These are phyloP conservation scores for Leccinum barrowsii DNA, from an alignment of 768 basidiomycete genomes.

Conservation along the genomic window DNA sequence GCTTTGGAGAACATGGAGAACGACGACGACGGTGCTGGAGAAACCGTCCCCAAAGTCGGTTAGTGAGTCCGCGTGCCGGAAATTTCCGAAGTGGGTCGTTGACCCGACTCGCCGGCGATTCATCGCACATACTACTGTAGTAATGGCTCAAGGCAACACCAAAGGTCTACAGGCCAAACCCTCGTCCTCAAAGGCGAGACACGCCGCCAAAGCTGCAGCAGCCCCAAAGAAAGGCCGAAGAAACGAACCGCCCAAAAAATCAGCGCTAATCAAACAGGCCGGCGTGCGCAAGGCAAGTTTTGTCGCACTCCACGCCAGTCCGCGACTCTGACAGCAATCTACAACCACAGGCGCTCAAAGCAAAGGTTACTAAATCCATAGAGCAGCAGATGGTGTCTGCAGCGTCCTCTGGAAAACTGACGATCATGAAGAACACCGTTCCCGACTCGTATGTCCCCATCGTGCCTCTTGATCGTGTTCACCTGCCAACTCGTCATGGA, in stretches of 20 bases:
- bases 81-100: constrained; percentile 18
- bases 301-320: neutral
- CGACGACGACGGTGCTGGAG: constrained; percentile 10
- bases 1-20: constrained; percentile 43
- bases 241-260: constrained; percentile 79
- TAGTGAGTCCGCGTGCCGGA: constrained; percentile 17
- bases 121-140: neutral
- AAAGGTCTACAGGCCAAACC: constrained; percentile 66
- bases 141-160: constrained; percentile 80
- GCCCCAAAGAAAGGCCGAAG: constrained; percentile 78
- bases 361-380: constrained; percentile 90
- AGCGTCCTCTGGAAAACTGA: constrained; percentile 84
- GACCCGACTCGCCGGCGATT: neutral
- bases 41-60: neutral
- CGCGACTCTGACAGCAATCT: neutral
- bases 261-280: constrained; percentile 65
- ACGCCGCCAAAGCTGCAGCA: constrained; percentile 63
- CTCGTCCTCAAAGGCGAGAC: constrained; percentile 45
- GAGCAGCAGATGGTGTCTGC: constrained; percentile 89
- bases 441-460: constrained; percentile 24
- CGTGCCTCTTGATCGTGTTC: neutral
- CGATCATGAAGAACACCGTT: constrained; percentile 79
- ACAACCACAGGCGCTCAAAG: constrained; percentile 62
- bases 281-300: constrained; percentile 67
- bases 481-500: neutral